A percentile compares a stretch with the other conserved stretches of the same genome.
Conservation (phyloP, 805 yeast genomes). For the Wickerhamiella sergipiensis region DNA sequence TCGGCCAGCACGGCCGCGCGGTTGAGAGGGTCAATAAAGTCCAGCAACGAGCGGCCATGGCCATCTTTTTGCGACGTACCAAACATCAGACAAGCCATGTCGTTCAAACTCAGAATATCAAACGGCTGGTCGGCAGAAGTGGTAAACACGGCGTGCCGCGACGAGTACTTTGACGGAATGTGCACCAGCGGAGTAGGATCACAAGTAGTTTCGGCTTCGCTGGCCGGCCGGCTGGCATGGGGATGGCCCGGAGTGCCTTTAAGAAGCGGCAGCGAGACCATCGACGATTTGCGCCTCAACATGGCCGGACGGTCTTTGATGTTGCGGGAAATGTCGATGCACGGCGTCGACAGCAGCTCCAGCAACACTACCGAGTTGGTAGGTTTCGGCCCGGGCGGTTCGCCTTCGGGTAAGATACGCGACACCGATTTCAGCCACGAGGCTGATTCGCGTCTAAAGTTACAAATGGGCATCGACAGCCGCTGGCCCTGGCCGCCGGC, state of each 20-base stretch:
- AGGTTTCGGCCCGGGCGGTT: not conserved
- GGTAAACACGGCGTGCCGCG: conserved; percentile 71
- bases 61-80: conserved; percentile 61
- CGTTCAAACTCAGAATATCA: conserved; percentile 73
- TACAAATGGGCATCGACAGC: not conserved
- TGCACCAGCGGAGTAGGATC: conserved; percentile 43
- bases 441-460: conserved; percentile 1
- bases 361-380: conserved; percentile 8
- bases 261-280: conserved; percentile 8
- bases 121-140: conserved; percentile 65
- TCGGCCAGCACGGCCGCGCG: conserved; percentile 3
- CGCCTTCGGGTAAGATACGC: not conserved
- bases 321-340: conserved; percentile 12
- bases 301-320: conserved; percentile 5
- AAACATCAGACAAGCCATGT: conserved; percentile 74
- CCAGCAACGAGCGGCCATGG: conserved; percentile 51
- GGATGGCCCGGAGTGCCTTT: not conserved
- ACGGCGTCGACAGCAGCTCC: conserved; percentile 21
- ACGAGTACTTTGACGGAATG: conserved; percentile 44
- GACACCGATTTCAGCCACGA: conserved; percentile 1
- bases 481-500: not conserved
- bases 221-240: not conserved
- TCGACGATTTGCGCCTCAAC: conserved; percentile 9
- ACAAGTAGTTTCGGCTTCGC: conserved; percentile 4
- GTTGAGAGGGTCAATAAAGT: conserved; percentile 31